Evolutionary conservation across 2,329 filamentous ascomycete genomes (phyloP).

Genomic region (Xylaria digitata): DNA sequence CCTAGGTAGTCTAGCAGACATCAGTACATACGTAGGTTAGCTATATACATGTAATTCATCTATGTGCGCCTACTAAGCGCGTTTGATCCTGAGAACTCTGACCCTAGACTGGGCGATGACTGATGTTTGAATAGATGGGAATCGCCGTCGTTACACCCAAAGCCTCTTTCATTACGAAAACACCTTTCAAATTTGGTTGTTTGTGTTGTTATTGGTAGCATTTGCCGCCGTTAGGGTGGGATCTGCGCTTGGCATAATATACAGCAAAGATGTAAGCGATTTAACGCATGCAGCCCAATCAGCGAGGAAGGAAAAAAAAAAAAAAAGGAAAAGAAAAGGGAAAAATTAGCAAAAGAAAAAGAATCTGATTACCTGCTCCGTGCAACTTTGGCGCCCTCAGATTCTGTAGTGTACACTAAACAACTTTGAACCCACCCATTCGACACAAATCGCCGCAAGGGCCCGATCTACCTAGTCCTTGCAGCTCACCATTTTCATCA

Average conservation of each 20-base stretch:
- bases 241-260: slow-evolving; percentile 30
- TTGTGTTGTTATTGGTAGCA: slow-evolving; percentile 22
- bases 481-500: slow-evolving; percentile 16
- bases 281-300: slow-evolving; percentile 5
- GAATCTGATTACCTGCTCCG: slow-evolving; percentile 9
- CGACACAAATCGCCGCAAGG: slow-evolving; percentile 12
- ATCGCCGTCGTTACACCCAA: slow-evolving; percentile 5
- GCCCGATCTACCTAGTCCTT: slow-evolving; percentile 19
- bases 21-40: no score
- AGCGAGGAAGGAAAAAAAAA: neutral
- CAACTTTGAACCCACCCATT: slow-evolving; percentile 22
- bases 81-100: neutral
- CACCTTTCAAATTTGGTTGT: slow-evolving; percentile 2
- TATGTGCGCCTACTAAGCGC: neutral
- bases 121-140: neutral
- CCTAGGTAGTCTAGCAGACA: no score
- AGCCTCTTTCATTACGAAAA: slow-evolving; percentile 5
- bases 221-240: slow-evolving; percentile 27
- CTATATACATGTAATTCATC: neutral
- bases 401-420: slow-evolving; percentile 17
- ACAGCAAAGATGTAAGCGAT: slow-evolving; percentile 18
- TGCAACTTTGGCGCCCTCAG: slow-evolving; percentile 1
- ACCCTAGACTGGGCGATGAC: neutral
- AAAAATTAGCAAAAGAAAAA: neutral
- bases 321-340: slow-evolving; percentile 4